Base-by-base conservation (phyloP, 495 filamentous ascomycete genomes). In the Trypethelium eluteriae region DNA sequence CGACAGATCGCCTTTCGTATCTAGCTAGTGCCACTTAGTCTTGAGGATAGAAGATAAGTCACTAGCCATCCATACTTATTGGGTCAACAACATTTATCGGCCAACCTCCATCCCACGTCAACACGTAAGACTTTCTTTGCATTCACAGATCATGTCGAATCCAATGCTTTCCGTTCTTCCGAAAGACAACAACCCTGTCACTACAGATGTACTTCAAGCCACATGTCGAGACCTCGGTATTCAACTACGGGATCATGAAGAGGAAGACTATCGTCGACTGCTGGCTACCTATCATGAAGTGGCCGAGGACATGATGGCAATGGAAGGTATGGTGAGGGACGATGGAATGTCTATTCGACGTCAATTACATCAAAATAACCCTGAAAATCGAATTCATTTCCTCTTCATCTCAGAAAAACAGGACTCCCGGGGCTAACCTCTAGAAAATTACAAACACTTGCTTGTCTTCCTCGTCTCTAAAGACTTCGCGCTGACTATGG, bases 241-340 rank as follows among this genome's bases (percentile, higher is more conserved):
- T 57, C 71, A 56, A 9, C 25, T 71, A 65, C 68, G 70, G 62
- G 59, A 72, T 67, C 68, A 71, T 34, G 74, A 75, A 65, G 57
- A 75, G 34, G 74, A 72, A 46, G 74, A 75, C 18, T 75, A 74
- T 63, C 38, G 70, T 12, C 70, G 70, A 66, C 70, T 75, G 32
- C 66, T 75, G 12, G 74, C 74, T 1, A 70, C 70, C 6, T 72
- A 74, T 64, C 71, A 74, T 47, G 73, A 74, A 46, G 67, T 70
- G 36, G 73, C 71, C 25, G 66, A 70, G 36, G 73, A 75, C 35
- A 34, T 75, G 38, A 72, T 75, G 72, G 66, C 67, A 2, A 67
- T 68, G 68, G 62, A 62, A 44, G 67, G 67, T 69, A 36, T 25
- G 25, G 25, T 25, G 25, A 25, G 25, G 25, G 25, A 25, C 25